Evolutionary conservation across 352 stramenopile genomes (phyloP), one percentile per base, ranked within the genome.

Genomic region (Pythium phragmiticola): DNA sequence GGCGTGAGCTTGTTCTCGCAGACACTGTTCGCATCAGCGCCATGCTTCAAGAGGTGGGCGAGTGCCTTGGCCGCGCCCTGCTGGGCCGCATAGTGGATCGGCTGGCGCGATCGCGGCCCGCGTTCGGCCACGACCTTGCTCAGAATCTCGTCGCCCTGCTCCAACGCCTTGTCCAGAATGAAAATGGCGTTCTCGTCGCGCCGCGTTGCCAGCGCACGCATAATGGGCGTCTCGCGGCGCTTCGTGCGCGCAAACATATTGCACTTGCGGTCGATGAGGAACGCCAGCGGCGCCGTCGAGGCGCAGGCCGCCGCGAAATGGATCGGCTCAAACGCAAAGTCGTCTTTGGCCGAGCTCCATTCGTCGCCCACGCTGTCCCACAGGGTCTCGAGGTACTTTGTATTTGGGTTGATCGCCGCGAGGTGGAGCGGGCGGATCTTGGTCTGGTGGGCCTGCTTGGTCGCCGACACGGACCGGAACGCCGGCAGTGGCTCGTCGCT

Each of bases 331-430:
- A 78, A 91, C 0, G 75, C 76, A 56, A 74, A 63, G 30, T 87
- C 76, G 28, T 89, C 82, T 46, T 92, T 88, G 0, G 75, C 75
- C 0, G 64, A 70, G 11, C 70, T 69, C 36, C 68, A 83, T 33
- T 89, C 80, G 30, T 80, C 75, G 0, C 84, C 74, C 2, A 70
- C 78, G 6, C 70, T 69, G 7, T 82, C 78, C 80, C 80, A 91
- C 13, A 94, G 61, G 11, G 65, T 58, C 36, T 84, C 68, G 11
- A 94, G 63, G 50, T 89, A 87, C 60, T 78, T 85, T 0, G 62
- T 76, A 37, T 91, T 88, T 2, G 84, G 82, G 23, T 94, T 92
- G 57, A 94, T 90, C 1, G 77, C 76, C 9, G 84, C 82, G 16
- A 94, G 57, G 42, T 94, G 84, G 17, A 94, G 57, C 14, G 84